Evolutionary conservation across 108 stramenopile species (phyloP).

Genomic region (Pseudonitzschia delicatissima): DNA sequence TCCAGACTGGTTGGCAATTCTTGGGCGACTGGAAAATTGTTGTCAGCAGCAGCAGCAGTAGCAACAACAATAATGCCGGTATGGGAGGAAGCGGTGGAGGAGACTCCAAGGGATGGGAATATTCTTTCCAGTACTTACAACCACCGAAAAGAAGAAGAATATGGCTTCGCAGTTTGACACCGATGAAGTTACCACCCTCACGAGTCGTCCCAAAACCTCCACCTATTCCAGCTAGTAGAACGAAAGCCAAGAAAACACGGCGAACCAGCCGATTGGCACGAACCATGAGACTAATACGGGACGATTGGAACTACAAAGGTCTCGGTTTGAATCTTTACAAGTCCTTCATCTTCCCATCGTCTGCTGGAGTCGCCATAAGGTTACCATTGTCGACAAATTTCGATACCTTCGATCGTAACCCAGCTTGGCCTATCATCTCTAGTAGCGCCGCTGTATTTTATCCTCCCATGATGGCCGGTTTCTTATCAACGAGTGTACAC

Average conservation of each 20-base stretch:
- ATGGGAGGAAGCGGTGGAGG: not conserved
- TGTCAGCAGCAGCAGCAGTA: constrained; percentile 7
- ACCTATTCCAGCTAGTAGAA: not conserved
- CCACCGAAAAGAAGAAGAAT: constrained; percentile 54
- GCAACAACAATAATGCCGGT: not conserved
- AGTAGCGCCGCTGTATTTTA: constrained; percentile 50
- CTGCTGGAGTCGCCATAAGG: constrained; percentile 56
- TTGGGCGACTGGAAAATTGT: constrained; percentile 84
- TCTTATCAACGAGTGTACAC: constrained; percentile 55
- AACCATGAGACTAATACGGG: constrained; percentile 23
- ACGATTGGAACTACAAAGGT: constrained; percentile 77
- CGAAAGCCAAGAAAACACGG: not conserved
- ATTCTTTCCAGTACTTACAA: constrained; percentile 39
- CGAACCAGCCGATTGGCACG: constrained; percentile 1
- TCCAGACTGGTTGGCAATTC: constrained; percentile 45
- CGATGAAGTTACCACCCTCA: not conserved
- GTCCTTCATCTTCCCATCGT: constrained; percentile 46
- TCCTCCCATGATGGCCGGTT: constrained; percentile 52
- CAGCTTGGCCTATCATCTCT: constrained; percentile 47
- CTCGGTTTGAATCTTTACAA: constrained; percentile 66
- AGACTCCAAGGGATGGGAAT: constrained; percentile 79
- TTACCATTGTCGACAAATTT: constrained; percentile 64
- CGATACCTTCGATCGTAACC: constrained; percentile 58
- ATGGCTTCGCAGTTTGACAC: constrained; percentile 56
- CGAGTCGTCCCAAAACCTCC: not conserved